Percentiles rank a stretch among this genome's conserved stretches.
These are phyloP conservation scores for Cryptococcus amylolentus DNA, from an alignment of 1,284 basidiomycete genomes.

Conservation along the genomic window DNA sequence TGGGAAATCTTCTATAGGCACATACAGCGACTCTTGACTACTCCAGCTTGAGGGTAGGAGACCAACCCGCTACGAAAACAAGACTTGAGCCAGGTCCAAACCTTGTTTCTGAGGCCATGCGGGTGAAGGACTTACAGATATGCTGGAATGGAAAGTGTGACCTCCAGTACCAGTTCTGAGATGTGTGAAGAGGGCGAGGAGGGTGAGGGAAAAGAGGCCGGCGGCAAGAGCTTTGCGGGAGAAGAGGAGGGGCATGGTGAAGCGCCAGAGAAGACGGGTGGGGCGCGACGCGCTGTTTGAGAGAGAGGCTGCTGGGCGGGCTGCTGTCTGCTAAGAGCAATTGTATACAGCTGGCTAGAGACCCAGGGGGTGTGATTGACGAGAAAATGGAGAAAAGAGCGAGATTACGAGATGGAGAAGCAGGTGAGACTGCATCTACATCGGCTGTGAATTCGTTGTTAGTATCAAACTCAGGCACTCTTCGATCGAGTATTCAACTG, in stretches of 20 bases:
- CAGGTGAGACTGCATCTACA: no score
- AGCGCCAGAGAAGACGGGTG: not conserved
- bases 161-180: not conserved
- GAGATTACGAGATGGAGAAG: not conserved
- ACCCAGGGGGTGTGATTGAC: not conserved
- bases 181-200: not conserved
- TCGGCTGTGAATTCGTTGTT: not conserved
- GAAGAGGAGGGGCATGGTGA: conserved; percentile 1
- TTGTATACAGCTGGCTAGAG: not conserved
- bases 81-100: not conserved
- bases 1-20: conserved; percentile 11
- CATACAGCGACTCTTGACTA: conserved; percentile 4
- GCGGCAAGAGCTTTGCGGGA: not conserved
- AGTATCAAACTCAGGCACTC: not conserved
- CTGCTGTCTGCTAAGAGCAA: not conserved
- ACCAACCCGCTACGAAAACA: not conserved
- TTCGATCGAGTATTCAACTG: no score
- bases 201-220: not conserved
- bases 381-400: not conserved
- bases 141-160: not conserved
- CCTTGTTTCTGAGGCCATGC: not conserved
- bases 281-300: not conserved
- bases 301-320: not conserved
- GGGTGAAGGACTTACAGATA: not conserved
- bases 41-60: not conserved